Conservation (phyloP, 768 basidiomycete species). For the Mycena capillaripes region DNA sequence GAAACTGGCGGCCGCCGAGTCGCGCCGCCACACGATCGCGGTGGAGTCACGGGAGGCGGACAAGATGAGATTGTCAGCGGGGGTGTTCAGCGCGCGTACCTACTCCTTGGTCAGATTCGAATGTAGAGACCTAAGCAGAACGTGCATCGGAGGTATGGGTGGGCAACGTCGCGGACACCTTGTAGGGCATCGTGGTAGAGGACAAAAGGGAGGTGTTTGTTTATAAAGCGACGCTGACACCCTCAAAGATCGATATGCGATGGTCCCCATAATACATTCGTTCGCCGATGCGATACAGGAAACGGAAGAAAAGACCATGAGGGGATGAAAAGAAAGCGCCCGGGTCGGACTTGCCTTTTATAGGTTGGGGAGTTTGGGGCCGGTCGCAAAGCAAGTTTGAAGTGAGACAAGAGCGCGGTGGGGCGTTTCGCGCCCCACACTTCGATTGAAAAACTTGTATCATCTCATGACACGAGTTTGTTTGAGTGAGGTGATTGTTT, state of each 20-base stretch:
- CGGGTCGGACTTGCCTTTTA: constrained; percentile 25
- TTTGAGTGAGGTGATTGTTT: too few species aligned
- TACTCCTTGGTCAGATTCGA: constrained; percentile 51
- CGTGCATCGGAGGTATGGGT: constrained; percentile 84
- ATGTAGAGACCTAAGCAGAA: constrained; percentile 38
- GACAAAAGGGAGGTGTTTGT: constrained; percentile 19
- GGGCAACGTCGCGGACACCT: constrained; percentile 78
- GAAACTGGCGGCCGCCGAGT: constrained; percentile 65
- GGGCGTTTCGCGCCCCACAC: too few species aligned
- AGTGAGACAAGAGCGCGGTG: too few species aligned
- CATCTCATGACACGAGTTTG: too few species aligned
- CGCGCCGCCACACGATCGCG: constrained; percentile 86
- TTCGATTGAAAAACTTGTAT: too few species aligned
- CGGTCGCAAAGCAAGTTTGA: too few species aligned
- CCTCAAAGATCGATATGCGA: constrained; percentile 63
- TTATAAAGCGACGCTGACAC: too few species aligned
- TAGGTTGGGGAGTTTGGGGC: constrained; percentile 22
- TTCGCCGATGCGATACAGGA: constrained; percentile 52
- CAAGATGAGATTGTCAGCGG: constrained; percentile 82
- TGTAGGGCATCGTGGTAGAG: constrained; percentile 71
- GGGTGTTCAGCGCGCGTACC: constrained; percentile 88
- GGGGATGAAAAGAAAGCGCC: constrained; percentile 52
- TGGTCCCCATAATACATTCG: constrained; percentile 65
- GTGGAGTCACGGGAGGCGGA: constrained; percentile 95
- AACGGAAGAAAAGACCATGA: constrained; percentile 54